Conservation (phyloP, 768 basidiomycete species). For the Glaciozyma martinii region DNA sequence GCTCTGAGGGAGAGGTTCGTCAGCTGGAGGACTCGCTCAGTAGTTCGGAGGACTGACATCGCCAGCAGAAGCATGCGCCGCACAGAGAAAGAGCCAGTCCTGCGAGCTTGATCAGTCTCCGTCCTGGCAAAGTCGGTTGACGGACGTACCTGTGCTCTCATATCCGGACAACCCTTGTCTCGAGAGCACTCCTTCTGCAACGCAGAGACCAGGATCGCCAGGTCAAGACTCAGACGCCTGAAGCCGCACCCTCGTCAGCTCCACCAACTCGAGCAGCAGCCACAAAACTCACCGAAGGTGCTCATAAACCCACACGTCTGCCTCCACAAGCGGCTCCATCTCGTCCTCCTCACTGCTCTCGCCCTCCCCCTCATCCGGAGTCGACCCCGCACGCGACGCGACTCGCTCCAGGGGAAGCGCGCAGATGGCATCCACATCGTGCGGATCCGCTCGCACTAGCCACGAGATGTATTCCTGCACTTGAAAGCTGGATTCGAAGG, state of each 20-base stretch:
- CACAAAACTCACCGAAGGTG: constrained; percentile 49
- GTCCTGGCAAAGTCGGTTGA: too few relatives aligned
- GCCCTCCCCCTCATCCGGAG: constrained; percentile 25
- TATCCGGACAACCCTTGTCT: constrained; percentile 79
- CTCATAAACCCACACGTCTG: constrained; percentile 75
- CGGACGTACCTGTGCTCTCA: constrained; percentile 53
- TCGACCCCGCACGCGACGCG: background rate
- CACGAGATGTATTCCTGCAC: constrained; percentile 88
- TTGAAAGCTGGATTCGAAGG: constrained; percentile 80
- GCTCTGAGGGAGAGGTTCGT: background rate
- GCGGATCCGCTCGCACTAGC: constrained; percentile 73
- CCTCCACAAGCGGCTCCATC: constrained; percentile 57
- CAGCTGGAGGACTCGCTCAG: background rate
- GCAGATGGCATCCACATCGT: constrained; percentile 75
- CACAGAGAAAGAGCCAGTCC: constrained; percentile 93
- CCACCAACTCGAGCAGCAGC: background rate
- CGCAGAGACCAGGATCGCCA: constrained; percentile 74
- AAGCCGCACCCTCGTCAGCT: background rate
- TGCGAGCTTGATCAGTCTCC: constrained; percentile 44
- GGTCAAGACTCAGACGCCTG: constrained; percentile 78
- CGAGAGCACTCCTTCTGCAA: constrained; percentile 81
- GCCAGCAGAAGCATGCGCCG: constrained; percentile 49
- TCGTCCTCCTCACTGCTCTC: constrained; percentile 39
- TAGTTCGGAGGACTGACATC: background rate
- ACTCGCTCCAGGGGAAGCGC: constrained; percentile 49